Percentiles rank a stretch among this genome's conserved stretches.
phyloP scores from a whole-genome alignment of 139 green algal species.

The Tetradesmus lagerheimii region DNA sequence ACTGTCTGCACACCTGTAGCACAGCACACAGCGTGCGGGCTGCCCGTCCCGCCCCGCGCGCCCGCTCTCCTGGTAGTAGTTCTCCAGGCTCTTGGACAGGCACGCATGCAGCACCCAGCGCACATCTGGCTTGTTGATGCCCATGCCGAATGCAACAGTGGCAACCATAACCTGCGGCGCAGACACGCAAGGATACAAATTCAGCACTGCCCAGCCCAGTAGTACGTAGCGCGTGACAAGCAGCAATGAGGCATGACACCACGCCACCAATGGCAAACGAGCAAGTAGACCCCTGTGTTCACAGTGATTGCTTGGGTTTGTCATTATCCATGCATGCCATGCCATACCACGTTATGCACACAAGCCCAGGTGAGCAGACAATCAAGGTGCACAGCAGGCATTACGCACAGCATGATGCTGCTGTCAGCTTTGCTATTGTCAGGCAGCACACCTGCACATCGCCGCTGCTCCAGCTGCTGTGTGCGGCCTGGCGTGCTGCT shows the following conservation, averaged over 20 bases:
- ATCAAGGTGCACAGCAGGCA: background rate
- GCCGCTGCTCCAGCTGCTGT: constrained; percentile 82
- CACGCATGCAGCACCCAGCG: constrained; percentile 86
- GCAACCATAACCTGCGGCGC: constrained; percentile 75
- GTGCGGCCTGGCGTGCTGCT: constrained; percentile 72
- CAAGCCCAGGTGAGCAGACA: background rate
- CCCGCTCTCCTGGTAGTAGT: constrained; percentile 83
- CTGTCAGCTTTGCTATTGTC: background rate
- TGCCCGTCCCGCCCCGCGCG: constrained; percentile 72
- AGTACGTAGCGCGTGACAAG: too few relatives aligned
- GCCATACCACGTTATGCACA: too few relatives aligned
- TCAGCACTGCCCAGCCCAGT: background rate
- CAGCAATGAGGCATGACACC: background rate
- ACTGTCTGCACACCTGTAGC: constrained; percentile 57
- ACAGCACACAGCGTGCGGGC: constrained; percentile 75
- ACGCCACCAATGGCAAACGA: too few relatives aligned
- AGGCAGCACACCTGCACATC: constrained; percentile 40
- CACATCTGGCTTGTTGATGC: constrained; percentile 88
- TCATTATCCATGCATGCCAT: too few relatives aligned
- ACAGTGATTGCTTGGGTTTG: too few relatives aligned
- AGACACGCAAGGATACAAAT: too few relatives aligned
- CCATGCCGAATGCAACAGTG: constrained; percentile 93
- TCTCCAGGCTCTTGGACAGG: constrained; percentile 76
- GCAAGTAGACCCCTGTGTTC: too few relatives aligned
- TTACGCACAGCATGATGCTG: background rate